Evolutionary conservation across 2,329 filamentous ascomycete genomes (phyloP), one percentile per base, ranked within the genome.

Genomic region (Pseudomassariella vexata): DNA sequence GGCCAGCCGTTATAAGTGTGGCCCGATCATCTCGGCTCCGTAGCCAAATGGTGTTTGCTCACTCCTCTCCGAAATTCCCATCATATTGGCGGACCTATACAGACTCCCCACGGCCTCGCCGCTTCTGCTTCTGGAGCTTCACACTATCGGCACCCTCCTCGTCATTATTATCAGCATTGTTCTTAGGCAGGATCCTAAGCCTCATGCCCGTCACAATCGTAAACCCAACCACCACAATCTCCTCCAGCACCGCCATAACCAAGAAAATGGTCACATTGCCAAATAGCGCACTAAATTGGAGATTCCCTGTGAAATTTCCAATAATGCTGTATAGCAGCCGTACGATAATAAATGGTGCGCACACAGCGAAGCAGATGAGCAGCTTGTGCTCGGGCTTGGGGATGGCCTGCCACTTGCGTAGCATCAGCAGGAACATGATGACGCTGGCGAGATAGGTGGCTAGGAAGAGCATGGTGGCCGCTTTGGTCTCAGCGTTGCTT

Each of bases 161-260:
- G n/a, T n/a, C n/a, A n/a, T n/a, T n/a, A n/a, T n/a, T n/a, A n/a
- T n/a, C n/a, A n/a, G n/a, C n/a, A n/a, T n/a, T n/a, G n/a, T n/a
- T n/a, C 15, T 17, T 17, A 14, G 28, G 23, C 11, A 32, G 29
- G 22, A 15, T 29, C 2, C 11, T 11, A 15, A 40, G 36, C 24
- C 23, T 34, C 18, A 41, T 15, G 6, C 39, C 39, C 5, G 32
- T 30, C 7, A 19, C 37, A 32, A 53, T 38, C 15, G 34, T 38
- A n/a, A 53, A 29, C 3, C 19, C 38, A 33, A 52, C 46, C 24
- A 41, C 46, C 23, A 46, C 26, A 12, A 55, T 52, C 34, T 56
- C 50, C 35, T 52, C 46, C 30, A 55, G 35, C 17, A 54, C 52
- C 25, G 27, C 28, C 52, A 56, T 55, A 34, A 47, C 48, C 20